Percentiles rank a stretch among this genome's conserved stretches.
These are phyloP conservation scores for Allium sativum DNA, from an alignment of 106 monocot genomes.

Conservation along the genomic window DNA sequence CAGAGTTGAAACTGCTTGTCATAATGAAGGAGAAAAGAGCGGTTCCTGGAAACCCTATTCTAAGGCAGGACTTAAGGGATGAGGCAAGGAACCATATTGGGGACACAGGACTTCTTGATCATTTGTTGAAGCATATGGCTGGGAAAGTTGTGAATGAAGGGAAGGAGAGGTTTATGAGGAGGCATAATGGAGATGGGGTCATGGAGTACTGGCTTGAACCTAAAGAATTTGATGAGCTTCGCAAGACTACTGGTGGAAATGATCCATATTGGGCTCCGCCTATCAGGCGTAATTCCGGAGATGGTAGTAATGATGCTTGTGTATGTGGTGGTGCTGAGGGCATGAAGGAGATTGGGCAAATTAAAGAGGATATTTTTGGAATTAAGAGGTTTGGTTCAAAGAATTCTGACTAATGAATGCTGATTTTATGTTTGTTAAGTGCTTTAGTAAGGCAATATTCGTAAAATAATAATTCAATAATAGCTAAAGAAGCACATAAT, in stretches of 20 bases:
- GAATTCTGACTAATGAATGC: not conserved
- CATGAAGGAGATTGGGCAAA: constrained; percentile 14
- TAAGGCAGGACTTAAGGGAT: constrained; percentile 50
- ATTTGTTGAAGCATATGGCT: constrained; percentile 93
- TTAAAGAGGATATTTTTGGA: constrained; percentile 30
- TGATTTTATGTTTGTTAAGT: not conserved
- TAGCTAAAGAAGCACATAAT: too few relatives aligned
- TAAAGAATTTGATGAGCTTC: constrained; percentile 45
- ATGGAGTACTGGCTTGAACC: constrained; percentile 99
- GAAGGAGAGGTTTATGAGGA: constrained; percentile 51
- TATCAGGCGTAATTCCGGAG: constrained; percentile 65
- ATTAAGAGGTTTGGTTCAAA: constrained; percentile 26
- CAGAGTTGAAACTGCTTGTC: constrained; percentile 70
- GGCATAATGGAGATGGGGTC: constrained; percentile 82
- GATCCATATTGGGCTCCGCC: constrained; percentile 82
- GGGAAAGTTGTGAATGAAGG: constrained; percentile 54
- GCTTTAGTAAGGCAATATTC: not conserved
- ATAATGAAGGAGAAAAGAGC: constrained; percentile 72
- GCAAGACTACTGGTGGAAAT: constrained; percentile 46
- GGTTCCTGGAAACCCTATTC: constrained; percentile 40
- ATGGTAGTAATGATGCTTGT: constrained; percentile 7
- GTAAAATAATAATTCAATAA: not conserved
- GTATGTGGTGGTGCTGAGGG: constrained; percentile 9
- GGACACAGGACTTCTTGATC: constrained; percentile 86
- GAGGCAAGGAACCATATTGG: constrained; percentile 94